phyloP scores from a whole-genome alignment of 2,329 filamentous ascomycete species.

The Penicillium sp. region DNA sequence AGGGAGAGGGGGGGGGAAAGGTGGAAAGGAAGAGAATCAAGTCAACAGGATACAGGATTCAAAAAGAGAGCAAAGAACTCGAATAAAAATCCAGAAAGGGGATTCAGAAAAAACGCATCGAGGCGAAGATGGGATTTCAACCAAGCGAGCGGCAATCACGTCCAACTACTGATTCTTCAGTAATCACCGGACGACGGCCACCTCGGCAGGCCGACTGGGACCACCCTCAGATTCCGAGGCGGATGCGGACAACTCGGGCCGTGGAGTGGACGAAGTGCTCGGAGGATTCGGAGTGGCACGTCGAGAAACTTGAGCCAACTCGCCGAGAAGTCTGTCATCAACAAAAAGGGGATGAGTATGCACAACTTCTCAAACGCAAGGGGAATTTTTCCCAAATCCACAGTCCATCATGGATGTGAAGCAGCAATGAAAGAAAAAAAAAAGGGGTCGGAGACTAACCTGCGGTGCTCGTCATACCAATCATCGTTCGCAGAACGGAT shows the following conservation, averaged over 20 bases:
- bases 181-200: constrained; percentile 8
- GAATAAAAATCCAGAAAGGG: too few relatives aligned
- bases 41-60: too few relatives aligned
- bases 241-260: constrained; percentile 16
- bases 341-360: constrained; percentile 1
- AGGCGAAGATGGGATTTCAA: too few relatives aligned
- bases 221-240: constrained; percentile 15
- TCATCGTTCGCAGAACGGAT: constrained; percentile 42
- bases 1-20: too few relatives aligned
- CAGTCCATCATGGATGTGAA: too few relatives aligned
- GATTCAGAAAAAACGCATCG: too few relatives aligned
- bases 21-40: too few relatives aligned
- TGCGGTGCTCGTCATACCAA: constrained; percentile 40
- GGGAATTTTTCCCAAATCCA: not conserved
- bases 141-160: too few relatives aligned
- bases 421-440: not conserved
- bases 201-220: constrained; percentile 11
- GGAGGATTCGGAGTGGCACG: constrained; percentile 24
- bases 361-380: constrained; percentile 1
- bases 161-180: not conserved
- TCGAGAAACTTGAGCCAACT: constrained; percentile 32
- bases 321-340: constrained; percentile 31
- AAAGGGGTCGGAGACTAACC: constrained; percentile 24
- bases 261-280: constrained; percentile 27
- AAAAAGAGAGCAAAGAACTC: too few relatives aligned